Evolutionary conservation across 768 basidiomycete species (phyloP), one percentile per base, ranked within the genome.

Genomic region (Lactarius evosmus): DNA sequence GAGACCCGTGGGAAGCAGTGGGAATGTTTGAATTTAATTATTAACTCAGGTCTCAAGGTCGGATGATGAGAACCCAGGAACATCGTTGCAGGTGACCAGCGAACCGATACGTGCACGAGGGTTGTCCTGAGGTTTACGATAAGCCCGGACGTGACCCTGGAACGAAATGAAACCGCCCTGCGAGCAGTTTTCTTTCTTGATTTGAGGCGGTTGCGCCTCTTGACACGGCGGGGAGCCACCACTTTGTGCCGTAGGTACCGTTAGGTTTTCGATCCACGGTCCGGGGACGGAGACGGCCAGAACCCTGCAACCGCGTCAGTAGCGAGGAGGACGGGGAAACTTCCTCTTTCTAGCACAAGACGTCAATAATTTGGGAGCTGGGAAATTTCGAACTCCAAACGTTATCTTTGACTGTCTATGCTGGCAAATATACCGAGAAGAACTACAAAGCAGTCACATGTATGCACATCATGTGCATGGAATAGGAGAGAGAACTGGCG

Each of bases 191-290:
- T 19, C 5, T 27, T 50, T 50, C 9, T 50, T 50, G n/a, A 14
- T 50, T 27, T 1, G 8, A 33, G 30, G 3, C 3, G 14, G 7
- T 3, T 3, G 12, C 36, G 27, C 34, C 33, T 56, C 38, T 38
- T 5, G 16, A 38, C 14, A 14, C 5, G 44, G 4, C 11, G 44
- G 50, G n/a, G 25, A 33, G 40, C 27, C 17, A 19, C 34, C 27
- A 32, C 29, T 11, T 36, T 3, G 25, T n/a, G 36, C 22, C 17
- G 38, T n/a, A 32, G 33, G n/a, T 25, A 17, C 41, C 38, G 30
- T 27, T n/a, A 33, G 27, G 4, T 33, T 14, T 53, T 27, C 58
- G 41, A 63, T 63, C 62, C 62, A 58, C 57, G 62, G 62, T 30
- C 62, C 62, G 50, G 62, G 56, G 22, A 11, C 46, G 25, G 44